Evolutionary conservation across 2,329 filamentous ascomycete genomes (phyloP).

Genomic region (Aureobasidium sp.): DNA sequence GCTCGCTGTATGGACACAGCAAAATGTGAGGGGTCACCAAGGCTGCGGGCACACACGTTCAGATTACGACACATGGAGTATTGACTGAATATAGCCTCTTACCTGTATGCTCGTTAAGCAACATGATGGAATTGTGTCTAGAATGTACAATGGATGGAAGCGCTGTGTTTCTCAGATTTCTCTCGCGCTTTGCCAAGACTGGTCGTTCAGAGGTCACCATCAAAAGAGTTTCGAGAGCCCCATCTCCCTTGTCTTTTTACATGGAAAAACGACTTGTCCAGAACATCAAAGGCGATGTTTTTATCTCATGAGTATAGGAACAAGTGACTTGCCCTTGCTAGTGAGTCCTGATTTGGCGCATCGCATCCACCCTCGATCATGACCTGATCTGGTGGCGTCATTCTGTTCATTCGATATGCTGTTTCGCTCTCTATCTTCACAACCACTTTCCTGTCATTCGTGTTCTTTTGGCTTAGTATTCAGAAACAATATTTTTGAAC

Average conservation of each 20-base stretch:
- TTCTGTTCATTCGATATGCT: background rate
- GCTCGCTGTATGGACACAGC: conserved; percentile 73
- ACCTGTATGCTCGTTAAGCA: conserved; percentile 34
- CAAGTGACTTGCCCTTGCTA: background rate
- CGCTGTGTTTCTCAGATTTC: background rate
- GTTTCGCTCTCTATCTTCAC: background rate
- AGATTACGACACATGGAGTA: background rate
- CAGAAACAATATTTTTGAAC: conserved; percentile 14
- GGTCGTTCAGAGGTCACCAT: background rate
- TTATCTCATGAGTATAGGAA: background rate
- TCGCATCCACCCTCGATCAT: background rate
- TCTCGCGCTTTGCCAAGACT: background rate
- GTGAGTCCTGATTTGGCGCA: background rate
- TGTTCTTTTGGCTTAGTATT: background rate
- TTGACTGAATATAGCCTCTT: background rate
- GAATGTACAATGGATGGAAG: background rate
- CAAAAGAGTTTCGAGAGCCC: background rate
- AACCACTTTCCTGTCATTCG: background rate
- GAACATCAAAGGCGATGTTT: background rate
- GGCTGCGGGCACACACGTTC: conserved; percentile 39
- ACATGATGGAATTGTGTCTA: conserved; percentile 24
- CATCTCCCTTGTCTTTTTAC: background rate
- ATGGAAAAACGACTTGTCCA: background rate
- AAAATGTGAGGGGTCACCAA: conserved; percentile 57
- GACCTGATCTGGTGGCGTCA: conserved; percentile 7